phyloP scores from a whole-genome alignment of 306 rosid species.

The Pterocarpus santalinus region DNA sequence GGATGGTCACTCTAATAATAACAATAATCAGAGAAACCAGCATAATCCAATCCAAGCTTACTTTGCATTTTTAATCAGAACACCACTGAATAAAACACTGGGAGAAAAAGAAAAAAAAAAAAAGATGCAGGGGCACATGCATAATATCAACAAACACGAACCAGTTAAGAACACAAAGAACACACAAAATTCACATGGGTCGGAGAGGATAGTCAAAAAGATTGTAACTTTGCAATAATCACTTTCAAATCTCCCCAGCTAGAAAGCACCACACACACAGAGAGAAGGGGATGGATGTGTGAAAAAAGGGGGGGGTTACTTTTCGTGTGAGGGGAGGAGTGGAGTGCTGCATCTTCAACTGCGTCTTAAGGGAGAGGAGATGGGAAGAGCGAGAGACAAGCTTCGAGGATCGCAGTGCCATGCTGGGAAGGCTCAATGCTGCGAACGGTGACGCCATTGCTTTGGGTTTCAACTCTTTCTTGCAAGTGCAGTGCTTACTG shows the following conservation, averaged over 20 bases:
- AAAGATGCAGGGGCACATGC: too few species aligned
- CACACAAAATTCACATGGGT: too few species aligned
- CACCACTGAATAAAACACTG: not conserved
- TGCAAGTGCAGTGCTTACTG: too few species aligned
- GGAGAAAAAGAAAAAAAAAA: too few species aligned
- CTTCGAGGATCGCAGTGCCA: conserved; percentile 47
- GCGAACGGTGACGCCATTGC: conserved; percentile 34
- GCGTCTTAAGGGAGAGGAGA: conserved; percentile 37
- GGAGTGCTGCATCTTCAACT: conserved; percentile 44
- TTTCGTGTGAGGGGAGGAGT: conserved; percentile 55
- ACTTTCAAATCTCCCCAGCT: too few species aligned
- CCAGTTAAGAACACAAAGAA: conserved; percentile 5
- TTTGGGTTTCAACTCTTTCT: not conserved
- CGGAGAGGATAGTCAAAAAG: too few species aligned
- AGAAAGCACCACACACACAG: too few species aligned
- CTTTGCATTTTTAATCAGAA: conserved; percentile 3
- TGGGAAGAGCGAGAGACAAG: conserved; percentile 42
- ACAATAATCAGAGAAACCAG: not conserved
- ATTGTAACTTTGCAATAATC: too few species aligned
- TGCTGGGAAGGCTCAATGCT: conserved; percentile 27
- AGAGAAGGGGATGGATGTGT: too few species aligned
- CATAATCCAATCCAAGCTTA: conserved; percentile 7
- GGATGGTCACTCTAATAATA: not conserved
- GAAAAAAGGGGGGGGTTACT: conserved; percentile 35
- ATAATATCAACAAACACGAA: not conserved